A percentile compares a stretch with the other conserved stretches of the same genome.
These are phyloP conservation scores for Juncus effusus DNA, from an alignment of 176 grass and related monocot species.

Conservation along the genomic window DNA sequence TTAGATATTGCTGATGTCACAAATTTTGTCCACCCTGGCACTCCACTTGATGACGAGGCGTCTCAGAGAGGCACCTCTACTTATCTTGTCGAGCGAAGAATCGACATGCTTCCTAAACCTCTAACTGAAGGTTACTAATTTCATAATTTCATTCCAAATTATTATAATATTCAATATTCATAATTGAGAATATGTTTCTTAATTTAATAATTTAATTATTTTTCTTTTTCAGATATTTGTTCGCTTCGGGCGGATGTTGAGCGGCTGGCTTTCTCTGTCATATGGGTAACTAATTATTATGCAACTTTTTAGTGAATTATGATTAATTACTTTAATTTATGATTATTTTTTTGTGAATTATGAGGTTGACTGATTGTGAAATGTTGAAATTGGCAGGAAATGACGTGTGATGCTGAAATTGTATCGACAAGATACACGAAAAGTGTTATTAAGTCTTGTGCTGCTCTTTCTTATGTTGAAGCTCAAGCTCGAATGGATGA, in stretches of 20 bases:
- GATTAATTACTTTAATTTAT: neutral
- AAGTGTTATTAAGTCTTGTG: slow-evolving; percentile 93
- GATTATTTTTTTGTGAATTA: neutral
- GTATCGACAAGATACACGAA: slow-evolving; percentile 82
- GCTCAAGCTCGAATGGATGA: slow-evolving; percentile 99
- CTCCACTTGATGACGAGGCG: slow-evolving; percentile 92
- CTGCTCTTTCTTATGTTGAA: slow-evolving; percentile 97
- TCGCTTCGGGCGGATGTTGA: slow-evolving; percentile 94
- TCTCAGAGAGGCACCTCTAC: slow-evolving; percentile 86
- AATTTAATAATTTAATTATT: slow-evolving; percentile 17
- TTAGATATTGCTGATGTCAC: slow-evolving; percentile 99
- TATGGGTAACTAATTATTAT: slow-evolving; percentile 65
- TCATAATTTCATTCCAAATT: slow-evolving; percentile 5
- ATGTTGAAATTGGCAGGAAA: slow-evolving; percentile 45
- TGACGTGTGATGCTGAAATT: slow-evolving; percentile 85
- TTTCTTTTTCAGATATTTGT: slow-evolving; percentile 75
- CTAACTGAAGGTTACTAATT: slow-evolving; percentile 93
- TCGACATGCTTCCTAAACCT: slow-evolving; percentile 99
- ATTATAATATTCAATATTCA: too few species aligned
- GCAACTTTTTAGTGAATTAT: slow-evolving; percentile 1
- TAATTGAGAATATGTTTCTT: too few species aligned
- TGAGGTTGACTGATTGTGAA: neutral
- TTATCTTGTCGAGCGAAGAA: slow-evolving; percentile 98
- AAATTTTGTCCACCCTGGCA: slow-evolving; percentile 89
- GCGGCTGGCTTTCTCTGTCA: slow-evolving; percentile 87